phyloP scores from a whole-genome alignment of 75 land plant species.

The Isoetes taiwanensis region DNA sequence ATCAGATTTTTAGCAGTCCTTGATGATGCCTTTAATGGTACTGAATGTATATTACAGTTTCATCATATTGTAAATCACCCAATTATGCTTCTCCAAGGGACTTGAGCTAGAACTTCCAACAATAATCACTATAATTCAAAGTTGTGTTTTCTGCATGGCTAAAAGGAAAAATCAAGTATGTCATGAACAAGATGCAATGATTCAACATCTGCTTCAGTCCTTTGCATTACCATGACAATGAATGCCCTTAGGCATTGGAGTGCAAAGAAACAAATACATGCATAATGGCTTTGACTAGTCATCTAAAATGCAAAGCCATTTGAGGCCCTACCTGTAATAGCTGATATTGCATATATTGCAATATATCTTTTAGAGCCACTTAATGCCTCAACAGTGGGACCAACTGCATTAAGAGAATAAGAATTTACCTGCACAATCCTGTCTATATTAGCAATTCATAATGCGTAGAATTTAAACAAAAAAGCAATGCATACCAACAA shows the following conservation, averaged over 20 bases:
- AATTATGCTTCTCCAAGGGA: too few species aligned
- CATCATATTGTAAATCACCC: too few species aligned
- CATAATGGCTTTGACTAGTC: not conserved
- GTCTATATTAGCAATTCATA: too few species aligned
- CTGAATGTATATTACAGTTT: too few species aligned
- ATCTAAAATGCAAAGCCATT: not conserved
- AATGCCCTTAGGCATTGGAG: not conserved
- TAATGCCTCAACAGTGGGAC: slow-evolving; percentile 58
- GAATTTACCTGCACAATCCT: slow-evolving; percentile 76
- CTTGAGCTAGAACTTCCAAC: too few species aligned
- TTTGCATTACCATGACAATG: not conserved
- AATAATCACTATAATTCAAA: too few species aligned
- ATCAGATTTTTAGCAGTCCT: not conserved
- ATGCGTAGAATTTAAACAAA: too few species aligned
- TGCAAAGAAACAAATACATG: not conserved
- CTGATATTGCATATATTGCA: slow-evolving; percentile 61
- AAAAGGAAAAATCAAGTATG: not conserved
- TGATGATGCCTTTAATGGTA: not conserved
- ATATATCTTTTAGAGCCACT: slow-evolving; percentile 59
- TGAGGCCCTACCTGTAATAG: slow-evolving; percentile 51
- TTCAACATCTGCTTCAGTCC: slow-evolving; percentile 2
- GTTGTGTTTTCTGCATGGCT: not conserved
- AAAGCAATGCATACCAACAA: too few species aligned
- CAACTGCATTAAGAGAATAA: slow-evolving; percentile 75
- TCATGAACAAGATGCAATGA: not conserved